phyloP scores from a whole-genome alignment of 1,284 basidiomycete genomes.

The Meira nashicola region DNA sequence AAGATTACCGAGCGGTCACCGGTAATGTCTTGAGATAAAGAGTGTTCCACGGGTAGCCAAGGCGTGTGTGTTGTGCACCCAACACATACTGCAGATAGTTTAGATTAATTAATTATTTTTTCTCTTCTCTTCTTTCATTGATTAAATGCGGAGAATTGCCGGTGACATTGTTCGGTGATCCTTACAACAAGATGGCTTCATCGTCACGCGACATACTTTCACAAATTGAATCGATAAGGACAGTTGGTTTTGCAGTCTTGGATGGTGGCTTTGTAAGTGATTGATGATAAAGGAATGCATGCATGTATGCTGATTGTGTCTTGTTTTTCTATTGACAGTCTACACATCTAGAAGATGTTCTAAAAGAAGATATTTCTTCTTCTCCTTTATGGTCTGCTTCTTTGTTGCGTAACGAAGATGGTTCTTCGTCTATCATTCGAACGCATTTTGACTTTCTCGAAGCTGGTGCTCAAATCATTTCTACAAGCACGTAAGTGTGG shows the following conservation, averaged over 20 bases:
- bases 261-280: conserved; percentile 34
- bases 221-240: not conserved
- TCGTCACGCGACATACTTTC: not conserved
- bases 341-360: conserved; percentile 42
- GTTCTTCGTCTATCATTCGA: conserved; percentile 25
- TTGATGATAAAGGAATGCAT: too few species aligned
- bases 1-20: too few species aligned
- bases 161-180: too few species aligned
- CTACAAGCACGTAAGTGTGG: conserved; percentile 29
- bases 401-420: conserved; percentile 24
- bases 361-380: conserved; percentile 32
- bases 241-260: conserved; percentile 25
- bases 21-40: too few species aligned
- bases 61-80: too few species aligned
- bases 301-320: too few species aligned
- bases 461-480: conserved; percentile 40
- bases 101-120: too few species aligned
- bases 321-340: conserved; percentile 19
- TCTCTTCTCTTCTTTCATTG: too few species aligned
- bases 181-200: too few species aligned
- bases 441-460: conserved; percentile 38
- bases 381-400: conserved; percentile 40
- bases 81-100: too few species aligned
- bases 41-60: too few species aligned
- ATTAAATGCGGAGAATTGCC: too few species aligned